Evolutionary conservation across 441 rosid genomes (phyloP), one percentile per base, ranked within the genome.

Genomic region (Corymbia calophylla): DNA sequence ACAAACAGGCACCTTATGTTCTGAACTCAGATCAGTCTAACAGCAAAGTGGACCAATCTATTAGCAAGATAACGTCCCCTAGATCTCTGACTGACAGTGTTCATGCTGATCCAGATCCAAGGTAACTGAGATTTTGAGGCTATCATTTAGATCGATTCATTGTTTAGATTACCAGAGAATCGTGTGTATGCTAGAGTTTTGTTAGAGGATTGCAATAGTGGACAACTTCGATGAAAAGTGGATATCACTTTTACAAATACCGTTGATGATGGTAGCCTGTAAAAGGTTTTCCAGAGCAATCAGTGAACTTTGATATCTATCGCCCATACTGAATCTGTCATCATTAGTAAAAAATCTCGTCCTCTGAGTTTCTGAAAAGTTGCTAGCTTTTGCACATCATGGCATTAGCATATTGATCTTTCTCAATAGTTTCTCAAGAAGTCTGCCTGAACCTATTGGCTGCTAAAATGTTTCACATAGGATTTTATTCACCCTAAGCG

Each of bases 21-120:
- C 73, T 64, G 35, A 64, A 64, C 5, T 64, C 35, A n/a, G 73
- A 64, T 64, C 73, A 7, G n/a, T 7, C 5, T 6, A n/a, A 7
- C 73, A 2, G 3, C 73, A 64, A 64, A 1, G 73, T n/a, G 73
- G 73, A 7, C 73, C 73, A 64, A n/a, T 64, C 73, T 4, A 5
- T 14, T 64, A 7, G 39, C 73, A 64, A 64, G 11, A 64, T 15
- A 64, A 64, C 1, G 0, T n/a, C 39, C 3, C 39, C 0, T 19
- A 6, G 73, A 21, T 64, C 73, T n/a, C 19, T 0, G 21, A 64
- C 9, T 15, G 73, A 64, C 0, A 64, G 73, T 9, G 8, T 7
- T 64, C 8, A 5, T 62, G 17, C 68, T 62, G 68, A 62, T 29
- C 32, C 68, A 62, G 32, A 17, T 62, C 68, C 68, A 29, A 0